A percentile compares a stretch with the other conserved stretches of the same genome.
Evolutionary conservation across 495 filamentous ascomycete genomes (phyloP).

Genomic region (Penicillium bovifimosum): DNA sequence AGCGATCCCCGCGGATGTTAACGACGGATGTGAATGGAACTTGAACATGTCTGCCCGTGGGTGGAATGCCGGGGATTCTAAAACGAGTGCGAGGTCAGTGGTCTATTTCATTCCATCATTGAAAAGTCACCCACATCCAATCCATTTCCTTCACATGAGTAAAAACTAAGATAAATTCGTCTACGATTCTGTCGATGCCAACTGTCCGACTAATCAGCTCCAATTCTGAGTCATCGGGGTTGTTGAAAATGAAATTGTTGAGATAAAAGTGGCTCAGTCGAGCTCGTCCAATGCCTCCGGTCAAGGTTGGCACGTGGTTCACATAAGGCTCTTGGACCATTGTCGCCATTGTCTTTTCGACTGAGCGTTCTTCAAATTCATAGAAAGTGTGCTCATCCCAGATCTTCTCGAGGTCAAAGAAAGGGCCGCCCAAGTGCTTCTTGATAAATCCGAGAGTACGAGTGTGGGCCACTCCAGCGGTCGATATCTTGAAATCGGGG

Average conservation of each 20-base stretch:
- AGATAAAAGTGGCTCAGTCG: slow-evolving; percentile 63
- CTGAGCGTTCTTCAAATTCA: slow-evolving; percentile 36
- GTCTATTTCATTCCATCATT: slow-evolving; percentile 33
- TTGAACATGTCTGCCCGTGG: slow-evolving; percentile 58
- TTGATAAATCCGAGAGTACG: slow-evolving; percentile 32
- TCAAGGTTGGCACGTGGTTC: slow-evolving; percentile 56
- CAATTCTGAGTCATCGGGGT: slow-evolving; percentile 58
- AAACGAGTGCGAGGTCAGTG: slow-evolving; percentile 15
- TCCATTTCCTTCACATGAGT: slow-evolving; percentile 63
- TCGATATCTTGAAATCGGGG: slow-evolving; percentile 23
- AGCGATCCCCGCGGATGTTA: slow-evolving; percentile 65
- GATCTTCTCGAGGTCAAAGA: slow-evolving; percentile 55
- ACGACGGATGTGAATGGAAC: slow-evolving; percentile 70
- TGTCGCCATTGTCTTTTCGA: slow-evolving; percentile 46
- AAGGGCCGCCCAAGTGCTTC: slow-evolving; percentile 28
- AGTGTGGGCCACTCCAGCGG: slow-evolving; percentile 31
- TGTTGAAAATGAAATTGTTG: slow-evolving; percentile 67
- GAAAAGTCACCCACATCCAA: slow-evolving; percentile 58
- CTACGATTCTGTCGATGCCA: slow-evolving; percentile 52
- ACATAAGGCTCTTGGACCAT: slow-evolving; percentile 57
- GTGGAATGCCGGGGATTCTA: slow-evolving; percentile 62
- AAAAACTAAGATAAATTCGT: slow-evolving; percentile 54
- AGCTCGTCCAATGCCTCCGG: slow-evolving; percentile 64
- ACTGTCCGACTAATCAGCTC: slow-evolving; percentile 67
- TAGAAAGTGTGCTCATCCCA: slow-evolving; percentile 52